phyloP scores from a whole-genome alignment of 345 rosid genomes.

The Microcos paniculata region DNA sequence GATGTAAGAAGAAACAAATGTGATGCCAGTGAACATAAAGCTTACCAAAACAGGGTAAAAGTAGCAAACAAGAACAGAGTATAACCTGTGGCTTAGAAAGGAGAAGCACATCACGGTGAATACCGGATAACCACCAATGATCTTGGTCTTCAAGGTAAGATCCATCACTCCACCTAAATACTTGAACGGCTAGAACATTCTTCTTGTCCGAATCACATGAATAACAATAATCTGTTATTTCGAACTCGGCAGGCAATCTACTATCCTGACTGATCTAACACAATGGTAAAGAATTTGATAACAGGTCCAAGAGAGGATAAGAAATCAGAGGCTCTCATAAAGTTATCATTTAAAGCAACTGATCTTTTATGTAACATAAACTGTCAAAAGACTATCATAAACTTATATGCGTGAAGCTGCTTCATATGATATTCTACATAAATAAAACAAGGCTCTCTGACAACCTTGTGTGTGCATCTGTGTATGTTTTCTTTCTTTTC shows the following conservation, averaged over 20 bases:
- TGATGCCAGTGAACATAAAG: background rate
- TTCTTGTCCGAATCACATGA: slow-evolving; percentile 67
- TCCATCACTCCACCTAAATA: slow-evolving; percentile 99
- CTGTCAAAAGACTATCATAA: background rate
- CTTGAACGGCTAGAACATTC: slow-evolving; percentile 94
- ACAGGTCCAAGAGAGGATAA: background rate
- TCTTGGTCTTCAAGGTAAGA: slow-evolving; percentile 99
- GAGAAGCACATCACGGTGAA: slow-evolving; percentile 96
- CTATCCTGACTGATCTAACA: slow-evolving; percentile 85
- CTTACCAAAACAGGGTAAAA: background rate
- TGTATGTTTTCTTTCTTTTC: background rate
- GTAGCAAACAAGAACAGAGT: background rate
- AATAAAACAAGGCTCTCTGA: slow-evolving; percentile 2
- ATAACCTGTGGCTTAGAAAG: slow-evolving; percentile 93
- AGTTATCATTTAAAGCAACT: background rate
- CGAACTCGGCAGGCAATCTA: slow-evolving; percentile 97
- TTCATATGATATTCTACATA: background rate
- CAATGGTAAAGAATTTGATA: slow-evolving; percentile 24
- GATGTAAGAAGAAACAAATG: background rate
- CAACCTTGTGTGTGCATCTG: background rate
- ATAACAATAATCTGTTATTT: slow-evolving; percentile 85
- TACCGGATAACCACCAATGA: slow-evolving; percentile 98
- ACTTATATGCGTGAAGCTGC: background rate
- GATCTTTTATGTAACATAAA: background rate
- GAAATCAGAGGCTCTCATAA: background rate